Conservation (phyloP, 202 grass and related monocot species). For the Musa balbisiana region DNA sequence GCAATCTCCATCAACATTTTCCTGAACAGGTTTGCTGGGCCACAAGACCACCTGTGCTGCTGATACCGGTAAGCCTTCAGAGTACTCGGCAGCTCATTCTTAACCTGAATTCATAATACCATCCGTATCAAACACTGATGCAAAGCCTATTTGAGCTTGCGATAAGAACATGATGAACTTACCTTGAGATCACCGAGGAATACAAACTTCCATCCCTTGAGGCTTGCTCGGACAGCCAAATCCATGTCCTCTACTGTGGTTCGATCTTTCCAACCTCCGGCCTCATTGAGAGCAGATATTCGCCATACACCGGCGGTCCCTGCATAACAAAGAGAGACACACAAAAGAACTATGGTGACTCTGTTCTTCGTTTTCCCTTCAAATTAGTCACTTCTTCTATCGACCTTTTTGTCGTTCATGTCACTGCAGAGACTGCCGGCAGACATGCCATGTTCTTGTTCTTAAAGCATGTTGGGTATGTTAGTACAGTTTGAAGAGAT, state of each 20-base stretch:
- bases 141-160: no score
- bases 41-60: constrained; percentile 17
- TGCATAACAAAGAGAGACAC: neutral
- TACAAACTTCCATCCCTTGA: constrained; percentile 13
- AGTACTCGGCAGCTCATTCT: constrained; percentile 7
- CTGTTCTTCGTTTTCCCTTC: no score
- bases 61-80: constrained; percentile 4
- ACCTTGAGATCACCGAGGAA: constrained; percentile 11
- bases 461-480: neutral
- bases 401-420: no score
- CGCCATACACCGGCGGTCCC: constrained; percentile 14
- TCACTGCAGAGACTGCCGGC: no score
- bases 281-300: constrained; percentile 11
- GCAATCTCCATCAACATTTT: constrained; percentile 4
- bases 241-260: constrained; percentile 17
- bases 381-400: no score
- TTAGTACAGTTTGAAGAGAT: neutral
- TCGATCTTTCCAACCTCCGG: constrained; percentile 15
- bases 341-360: no score
- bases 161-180: no score
- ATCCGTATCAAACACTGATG: neutral
- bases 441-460: neutral
- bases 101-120: neutral
- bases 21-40: constrained; percentile 7
- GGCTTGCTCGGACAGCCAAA: constrained; percentile 17